phyloP scores from a whole-genome alignment of 129 eudicot genomes.

The Flaveria trinervia region DNA sequence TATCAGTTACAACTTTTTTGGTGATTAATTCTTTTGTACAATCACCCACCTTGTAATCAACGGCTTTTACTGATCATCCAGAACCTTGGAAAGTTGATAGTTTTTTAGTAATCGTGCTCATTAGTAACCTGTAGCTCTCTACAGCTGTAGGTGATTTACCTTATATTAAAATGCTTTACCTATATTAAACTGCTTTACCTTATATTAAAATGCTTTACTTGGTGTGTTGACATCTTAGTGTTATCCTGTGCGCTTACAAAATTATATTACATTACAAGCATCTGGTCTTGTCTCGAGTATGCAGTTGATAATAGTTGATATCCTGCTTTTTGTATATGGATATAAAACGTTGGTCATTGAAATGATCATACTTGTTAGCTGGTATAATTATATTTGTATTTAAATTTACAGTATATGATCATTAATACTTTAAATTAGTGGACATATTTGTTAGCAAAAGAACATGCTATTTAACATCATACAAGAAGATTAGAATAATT shows the following conservation, averaged over 20 bases:
- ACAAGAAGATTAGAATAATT: neutral
- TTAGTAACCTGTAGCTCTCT: neutral
- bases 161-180: neutral
- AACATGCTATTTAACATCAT: neutral
- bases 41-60: neutral
- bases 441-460: neutral
- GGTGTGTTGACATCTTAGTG: conserved; percentile 8
- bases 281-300: neutral
- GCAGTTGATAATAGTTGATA: neutral
- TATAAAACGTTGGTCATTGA: neutral
- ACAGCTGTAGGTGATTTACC: neutral
- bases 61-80: neutral
- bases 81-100: neutral
- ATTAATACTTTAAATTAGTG: neutral
- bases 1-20: neutral
- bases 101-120: conserved; percentile 1
- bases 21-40: neutral
- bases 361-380: conserved; percentile 15
- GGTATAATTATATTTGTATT: neutral
- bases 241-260: neutral
- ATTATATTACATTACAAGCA: conserved; percentile 19
- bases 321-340: neutral
- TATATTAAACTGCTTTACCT: no score
- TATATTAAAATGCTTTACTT: neutral
- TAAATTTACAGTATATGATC: neutral